Conservation (phyloP, 78 protist species). For the Dictyostelium purpureum region DNA sequence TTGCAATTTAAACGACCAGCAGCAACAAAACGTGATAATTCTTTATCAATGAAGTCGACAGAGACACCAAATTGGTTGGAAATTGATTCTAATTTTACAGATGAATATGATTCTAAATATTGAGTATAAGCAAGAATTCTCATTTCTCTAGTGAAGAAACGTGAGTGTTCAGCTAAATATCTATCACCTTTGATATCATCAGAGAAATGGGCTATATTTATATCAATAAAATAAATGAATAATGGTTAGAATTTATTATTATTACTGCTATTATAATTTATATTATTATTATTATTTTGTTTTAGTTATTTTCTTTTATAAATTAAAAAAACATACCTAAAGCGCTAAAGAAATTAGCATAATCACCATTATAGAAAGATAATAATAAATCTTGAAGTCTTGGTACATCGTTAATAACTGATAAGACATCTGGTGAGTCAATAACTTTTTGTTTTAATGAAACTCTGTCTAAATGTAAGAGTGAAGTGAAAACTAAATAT, state of each 20-base stretch:
- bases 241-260: not conserved
- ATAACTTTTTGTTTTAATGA: conserved; percentile 84
- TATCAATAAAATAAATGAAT: not conserved
- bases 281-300: too few species aligned
- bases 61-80: conserved; percentile 93
- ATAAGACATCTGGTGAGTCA: conserved; percentile 95
- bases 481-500: conserved; percentile 86
- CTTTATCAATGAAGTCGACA: conserved; percentile 88
- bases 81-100: conserved; percentile 93
- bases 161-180: conserved; percentile 83
- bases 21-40: conserved; percentile 92
- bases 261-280: too few species aligned
- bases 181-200: conserved; percentile 78
- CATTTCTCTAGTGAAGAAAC: conserved; percentile 93
- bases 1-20: conserved; percentile 91
- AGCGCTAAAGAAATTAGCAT: conserved; percentile 82
- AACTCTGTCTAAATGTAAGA: conserved; percentile 87
- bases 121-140: conserved; percentile 94
- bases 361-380: conserved; percentile 92
- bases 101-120: conserved; percentile 93
- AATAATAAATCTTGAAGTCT: conserved; percentile 31
- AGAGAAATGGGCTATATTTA: conserved; percentile 77
- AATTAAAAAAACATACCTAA: conserved; percentile 63
- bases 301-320: not conserved
- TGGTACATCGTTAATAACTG: conserved; percentile 83